Evolutionary conservation across 1,139 yeast genomes (phyloP).

Genomic region (Geotrichum citri-aurantii): DNA sequence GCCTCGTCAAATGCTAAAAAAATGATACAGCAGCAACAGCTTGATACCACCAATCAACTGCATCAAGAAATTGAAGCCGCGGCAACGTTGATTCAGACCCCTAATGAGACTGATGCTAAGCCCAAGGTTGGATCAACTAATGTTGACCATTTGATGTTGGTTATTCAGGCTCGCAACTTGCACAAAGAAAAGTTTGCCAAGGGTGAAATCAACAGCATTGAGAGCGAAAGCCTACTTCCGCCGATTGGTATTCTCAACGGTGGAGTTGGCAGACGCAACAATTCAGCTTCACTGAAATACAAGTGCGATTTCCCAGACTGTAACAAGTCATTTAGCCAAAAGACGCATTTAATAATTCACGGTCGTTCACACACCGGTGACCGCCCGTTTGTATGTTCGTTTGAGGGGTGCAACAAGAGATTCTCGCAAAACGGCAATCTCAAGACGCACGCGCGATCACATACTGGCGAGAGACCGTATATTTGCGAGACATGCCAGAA

Average conservation of each 20-base stretch:
- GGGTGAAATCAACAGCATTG: conserved; percentile 27
- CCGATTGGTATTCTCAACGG: conserved; percentile 67
- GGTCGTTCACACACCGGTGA: conserved; percentile 79
- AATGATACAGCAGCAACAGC: conserved; percentile 8
- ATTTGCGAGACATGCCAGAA: conserved; percentile 67
- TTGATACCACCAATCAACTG: conserved; percentile 3
- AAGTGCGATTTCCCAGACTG: conserved; percentile 61
- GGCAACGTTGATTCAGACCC: conserved; percentile 1
- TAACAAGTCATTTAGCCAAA: conserved; percentile 80
- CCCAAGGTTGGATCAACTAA: conserved; percentile 80
- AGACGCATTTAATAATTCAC: conserved; percentile 87
- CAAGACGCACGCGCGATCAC: conserved; percentile 74
- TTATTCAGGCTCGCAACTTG: conserved; percentile 79
- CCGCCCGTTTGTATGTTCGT: conserved; percentile 60
- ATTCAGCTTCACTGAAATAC: conserved; percentile 39
- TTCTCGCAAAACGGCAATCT: conserved; percentile 92
- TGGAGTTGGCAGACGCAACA: conserved; percentile 68
- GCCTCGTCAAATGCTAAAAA: not conserved
- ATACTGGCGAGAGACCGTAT: conserved; percentile 87
- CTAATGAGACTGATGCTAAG: conserved; percentile 28
- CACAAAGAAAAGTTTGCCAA: conserved; percentile 41
- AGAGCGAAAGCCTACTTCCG: conserved; percentile 46
- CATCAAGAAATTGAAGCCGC: conserved; percentile 15
- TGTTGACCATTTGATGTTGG: conserved; percentile 83
- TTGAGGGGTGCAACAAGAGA: conserved; percentile 53